These are phyloP conservation scores for Xylaria sp. DNA, from an alignment of 495 filamentous ascomycete genomes.

Conservation along the genomic window DNA sequence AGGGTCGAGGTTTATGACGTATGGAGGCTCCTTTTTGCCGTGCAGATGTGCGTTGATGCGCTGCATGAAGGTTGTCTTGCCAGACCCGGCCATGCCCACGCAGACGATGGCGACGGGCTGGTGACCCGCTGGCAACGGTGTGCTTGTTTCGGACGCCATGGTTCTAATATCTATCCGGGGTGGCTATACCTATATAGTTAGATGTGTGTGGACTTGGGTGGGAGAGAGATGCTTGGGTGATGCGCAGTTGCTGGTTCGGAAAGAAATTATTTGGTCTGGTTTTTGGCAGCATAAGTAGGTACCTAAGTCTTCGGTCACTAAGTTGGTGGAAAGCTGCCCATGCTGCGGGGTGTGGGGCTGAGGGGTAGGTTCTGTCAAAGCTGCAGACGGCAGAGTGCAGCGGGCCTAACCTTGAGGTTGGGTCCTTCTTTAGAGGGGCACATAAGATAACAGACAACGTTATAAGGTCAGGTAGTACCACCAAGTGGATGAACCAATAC, in stretches of 20 bases:
- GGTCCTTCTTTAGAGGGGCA: background rate
- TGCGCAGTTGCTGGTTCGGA: background rate
- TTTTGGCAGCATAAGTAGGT: conserved; percentile 11
- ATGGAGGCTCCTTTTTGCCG: conserved; percentile 73
- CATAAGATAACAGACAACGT: too few species aligned
- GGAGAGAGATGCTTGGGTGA: background rate
- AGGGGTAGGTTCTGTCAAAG: background rate
- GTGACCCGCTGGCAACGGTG: conserved; percentile 16
- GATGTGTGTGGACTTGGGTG: background rate
- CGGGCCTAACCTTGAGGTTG: background rate
- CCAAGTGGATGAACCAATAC: too few species aligned
- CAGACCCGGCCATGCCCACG: conserved; percentile 96
- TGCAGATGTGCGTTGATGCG: conserved; percentile 92
- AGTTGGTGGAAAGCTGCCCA: background rate
- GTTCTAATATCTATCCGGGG: background rate
- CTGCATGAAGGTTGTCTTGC: conserved; percentile 99
- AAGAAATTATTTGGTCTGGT: background rate
- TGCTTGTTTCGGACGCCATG: conserved; percentile 26
- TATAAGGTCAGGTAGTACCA: too few species aligned
- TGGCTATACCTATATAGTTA: background rate
- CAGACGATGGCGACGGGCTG: conserved; percentile 78
- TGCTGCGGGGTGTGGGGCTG: conserved; percentile 19
- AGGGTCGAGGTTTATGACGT: conserved; percentile 97
- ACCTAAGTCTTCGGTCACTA: background rate
- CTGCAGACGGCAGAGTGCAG: background rate